Evolutionary conservation across 2,329 filamentous ascomycete species (phyloP), one percentile per base, ranked within the genome.

Genomic region (Xylariales sp.): DNA sequence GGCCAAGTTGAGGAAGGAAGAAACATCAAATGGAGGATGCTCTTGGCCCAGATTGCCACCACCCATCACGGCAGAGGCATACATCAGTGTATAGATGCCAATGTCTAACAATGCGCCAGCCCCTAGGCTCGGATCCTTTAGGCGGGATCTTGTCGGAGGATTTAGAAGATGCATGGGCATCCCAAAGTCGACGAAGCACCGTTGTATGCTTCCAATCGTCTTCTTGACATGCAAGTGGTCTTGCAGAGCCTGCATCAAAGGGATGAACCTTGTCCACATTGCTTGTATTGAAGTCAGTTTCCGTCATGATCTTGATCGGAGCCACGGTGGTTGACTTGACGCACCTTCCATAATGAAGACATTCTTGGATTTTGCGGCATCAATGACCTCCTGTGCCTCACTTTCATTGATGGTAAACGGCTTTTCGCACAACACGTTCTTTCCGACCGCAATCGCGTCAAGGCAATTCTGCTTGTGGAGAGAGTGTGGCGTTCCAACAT

Each of bases 191-290:
- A 31, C 15, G 29, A 31, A 18, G 15, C 29, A 31, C 20, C 29
- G 29, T 6, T 18, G n/a, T 11, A 31, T 18, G 6, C 29, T 16
- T 5, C 29, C 29, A 16, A 31, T 31, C 11, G 29, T n/a, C n/a
- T n/a, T 15, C 11, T 18, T 18, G 14, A 18, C 29, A 18, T 31
- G 29, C 12, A 31, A 18, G 12, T 31, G 17, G 11, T 31, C 20
- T 13, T 31, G 29, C 29, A 31, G 15, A 16, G 17, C 29, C 6
- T 18, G 17, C 10, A 31, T 18, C 16, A 31, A 18, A 19, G 29
- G 29, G 29, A 31, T 18, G 29, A 31, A 31, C 29, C 29, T 31
- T 8, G 29, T 31, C 29, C 29, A 31, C 29, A 31, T 31, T 16
- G 16, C 29, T 31, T 18, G 11, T 6, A 19, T 17, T n/a, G n/a